phyloP scores from a whole-genome alignment of 2,329 filamentous ascomycete species.

The Hypoxylon sp. region DNA sequence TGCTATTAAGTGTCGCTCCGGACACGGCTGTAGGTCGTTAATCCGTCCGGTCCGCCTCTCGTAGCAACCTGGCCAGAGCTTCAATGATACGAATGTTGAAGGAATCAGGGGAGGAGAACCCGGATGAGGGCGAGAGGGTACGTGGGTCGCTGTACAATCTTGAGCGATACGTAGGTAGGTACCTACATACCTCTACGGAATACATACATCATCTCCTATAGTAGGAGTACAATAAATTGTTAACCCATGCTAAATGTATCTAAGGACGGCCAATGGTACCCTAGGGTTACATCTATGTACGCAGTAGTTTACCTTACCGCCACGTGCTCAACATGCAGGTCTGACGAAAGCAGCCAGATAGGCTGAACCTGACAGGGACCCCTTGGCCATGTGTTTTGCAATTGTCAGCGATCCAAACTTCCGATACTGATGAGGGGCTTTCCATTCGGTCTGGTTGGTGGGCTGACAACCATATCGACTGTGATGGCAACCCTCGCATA shows the following conservation, averaged over 20 bases:
- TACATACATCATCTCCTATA: constrained; percentile 2
- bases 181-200: too few relatives aligned
- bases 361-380: constrained; percentile 34
- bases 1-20: background rate
- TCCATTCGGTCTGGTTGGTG: constrained; percentile 35
- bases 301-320: constrained; percentile 40
- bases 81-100: background rate
- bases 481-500: constrained; percentile 37
- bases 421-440: constrained; percentile 23
- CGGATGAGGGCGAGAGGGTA: background rate
- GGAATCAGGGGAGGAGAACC: constrained; percentile 9
- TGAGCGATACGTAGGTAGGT: constrained; percentile 1
- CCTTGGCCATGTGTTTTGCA: constrained; percentile 43
- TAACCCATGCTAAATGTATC: constrained; percentile 15
- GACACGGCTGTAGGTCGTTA: background rate
- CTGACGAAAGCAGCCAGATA: constrained; percentile 44
- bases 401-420: constrained; percentile 41
- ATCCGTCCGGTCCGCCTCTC: constrained; percentile 25
- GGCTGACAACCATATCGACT: constrained; percentile 16
- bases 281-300: constrained; percentile 30
- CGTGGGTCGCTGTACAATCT: constrained; percentile 5
- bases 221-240: background rate
- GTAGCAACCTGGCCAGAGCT: constrained; percentile 10
- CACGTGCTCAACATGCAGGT: constrained; percentile 46
- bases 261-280: constrained; percentile 26